A percentile compares a stretch with the other conserved stretches of the same genome.
Evolutionary conservation across 345 rosid genomes (phyloP).

Genomic region (Syzygium oleosum): DNA sequence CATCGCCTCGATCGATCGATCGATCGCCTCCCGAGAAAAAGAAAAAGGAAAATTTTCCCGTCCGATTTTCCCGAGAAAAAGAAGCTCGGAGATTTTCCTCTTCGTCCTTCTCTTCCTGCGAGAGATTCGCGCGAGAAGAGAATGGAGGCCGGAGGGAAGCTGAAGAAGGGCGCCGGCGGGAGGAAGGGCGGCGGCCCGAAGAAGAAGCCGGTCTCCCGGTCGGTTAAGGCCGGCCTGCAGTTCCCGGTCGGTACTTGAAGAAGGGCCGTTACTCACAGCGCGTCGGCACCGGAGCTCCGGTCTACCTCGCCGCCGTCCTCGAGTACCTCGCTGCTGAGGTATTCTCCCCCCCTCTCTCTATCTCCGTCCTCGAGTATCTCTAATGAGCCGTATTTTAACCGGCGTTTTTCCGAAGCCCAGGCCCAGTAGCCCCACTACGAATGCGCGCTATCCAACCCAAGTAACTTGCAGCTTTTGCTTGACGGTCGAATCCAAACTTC

Average conservation of each 20-base stretch:
- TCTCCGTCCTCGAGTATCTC: not conserved
- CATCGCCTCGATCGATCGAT: not conserved
- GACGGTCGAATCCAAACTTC: not conserved
- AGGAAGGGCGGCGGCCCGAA: conserved; percentile 69
- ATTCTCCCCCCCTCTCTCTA: not conserved
- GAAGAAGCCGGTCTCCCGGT: conserved; percentile 72
- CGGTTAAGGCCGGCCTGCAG: conserved; percentile 67
- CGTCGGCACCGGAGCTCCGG: conserved; percentile 72
- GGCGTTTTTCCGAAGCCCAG: not conserved
- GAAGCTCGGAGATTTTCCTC: not conserved
- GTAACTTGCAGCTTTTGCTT: not conserved
- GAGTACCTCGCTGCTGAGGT: conserved; percentile 89
- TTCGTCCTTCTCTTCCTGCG: not conserved
- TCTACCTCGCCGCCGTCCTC: conserved; percentile 75
- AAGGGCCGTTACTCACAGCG: conserved; percentile 64
- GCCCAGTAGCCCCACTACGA: not conserved
- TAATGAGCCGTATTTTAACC: no score
- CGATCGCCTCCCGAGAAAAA: not conserved
- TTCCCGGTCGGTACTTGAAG: conserved; percentile 78
- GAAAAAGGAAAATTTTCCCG: not conserved
- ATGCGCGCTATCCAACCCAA: not conserved
- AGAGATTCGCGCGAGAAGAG: not conserved
- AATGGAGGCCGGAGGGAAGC: conserved; percentile 51
- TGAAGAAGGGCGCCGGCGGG: conserved; percentile 62
- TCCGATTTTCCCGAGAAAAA: not conserved